Base-by-base conservation (phyloP, 768 basidiomycete species). In the Mycena latifolia region DNA sequence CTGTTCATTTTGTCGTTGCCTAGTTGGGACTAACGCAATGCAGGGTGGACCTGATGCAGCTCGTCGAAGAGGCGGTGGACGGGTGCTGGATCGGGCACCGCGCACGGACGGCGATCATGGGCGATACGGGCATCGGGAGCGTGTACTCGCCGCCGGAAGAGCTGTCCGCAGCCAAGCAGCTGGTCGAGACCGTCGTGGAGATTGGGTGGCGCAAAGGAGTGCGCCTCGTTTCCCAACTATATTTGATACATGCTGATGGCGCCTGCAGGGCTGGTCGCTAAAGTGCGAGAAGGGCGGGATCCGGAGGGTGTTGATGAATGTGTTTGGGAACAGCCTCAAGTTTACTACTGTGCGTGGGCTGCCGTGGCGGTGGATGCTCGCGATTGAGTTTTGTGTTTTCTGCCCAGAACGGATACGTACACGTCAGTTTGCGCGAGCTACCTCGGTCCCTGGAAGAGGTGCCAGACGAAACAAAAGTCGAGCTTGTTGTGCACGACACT, bases 21-120 rank as follows among this genome's bases (percentile, higher is more conserved):
- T 33, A 35, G 15, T 50, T 43, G 17, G 22, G 22, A 35, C 58
- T 59, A 53, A 8, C 4, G 29, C 10, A 9, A 1, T 28, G 31
- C 56, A 87, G 85, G 63, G 91, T 93, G 51, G 90, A 95, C 75
- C 76, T 95, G 66, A 88, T 92, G 82, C 89, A 92, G 72, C 84
- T 95, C 3, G 87, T 95, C 24, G 93, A 96, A 77, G 93, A 95
- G 72, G 94, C 93, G 6, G 89, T 96, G 27, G 96, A 98, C 69
- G 94, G 95, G 7, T 96, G 93, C 63, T 98, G 94, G 94, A 92
- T 98, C 46, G 96, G 96, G 15, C 89, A 95, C 72, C 88, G 92
- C 28, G 95, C 95, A 20, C 87, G 95, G 41, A 88, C 89, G 45
- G 87, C 87, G 29, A 85, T 87, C 55, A 81, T 85, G 65, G 88